Evolutionary conservation across 352 stramenopile genomes (phyloP).

Genomic region (Globisporangium emineosum): DNA sequence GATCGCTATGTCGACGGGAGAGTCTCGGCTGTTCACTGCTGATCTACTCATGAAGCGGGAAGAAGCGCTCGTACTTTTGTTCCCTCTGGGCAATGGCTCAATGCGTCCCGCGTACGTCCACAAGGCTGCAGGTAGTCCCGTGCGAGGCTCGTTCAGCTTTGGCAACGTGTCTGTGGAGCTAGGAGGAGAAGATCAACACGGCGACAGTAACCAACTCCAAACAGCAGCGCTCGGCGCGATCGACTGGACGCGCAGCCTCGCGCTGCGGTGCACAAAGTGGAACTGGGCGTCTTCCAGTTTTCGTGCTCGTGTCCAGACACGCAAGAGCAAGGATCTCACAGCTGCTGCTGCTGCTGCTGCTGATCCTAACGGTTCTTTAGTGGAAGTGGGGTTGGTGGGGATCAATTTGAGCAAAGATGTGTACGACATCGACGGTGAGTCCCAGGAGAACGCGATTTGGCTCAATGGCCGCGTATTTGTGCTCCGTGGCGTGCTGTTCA

Average conservation of each 20-base stretch:
- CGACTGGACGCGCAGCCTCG: constrained; percentile 42
- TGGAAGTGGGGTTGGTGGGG: constrained; percentile 23
- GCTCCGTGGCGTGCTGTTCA: constrained; percentile 35
- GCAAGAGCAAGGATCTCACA: background rate
- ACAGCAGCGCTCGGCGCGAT: constrained; percentile 24
- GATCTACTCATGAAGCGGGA: constrained; percentile 26
- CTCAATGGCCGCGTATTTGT: constrained; percentile 34
- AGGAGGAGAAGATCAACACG: background rate
- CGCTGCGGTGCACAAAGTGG: constrained; percentile 38
- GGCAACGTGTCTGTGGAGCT: constrained; percentile 18
- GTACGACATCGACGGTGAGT: constrained; percentile 49
- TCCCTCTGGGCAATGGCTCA: constrained; percentile 35
- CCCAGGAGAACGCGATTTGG: constrained; percentile 51
- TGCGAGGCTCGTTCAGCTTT: constrained; percentile 26
- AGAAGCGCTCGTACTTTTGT: constrained; percentile 37
- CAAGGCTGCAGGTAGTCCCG: constrained; percentile 33
- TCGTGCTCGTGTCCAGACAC: constrained; percentile 19
- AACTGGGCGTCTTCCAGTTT: constrained; percentile 44
- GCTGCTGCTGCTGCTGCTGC: background rate
- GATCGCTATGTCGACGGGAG: constrained; percentile 13
- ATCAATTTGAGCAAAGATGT: constrained; percentile 48
- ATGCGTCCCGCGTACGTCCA: constrained; percentile 44
- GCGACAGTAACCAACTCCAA: background rate
- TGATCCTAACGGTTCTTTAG: background rate
- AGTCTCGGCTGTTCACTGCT: constrained; percentile 14